A percentile compares a stretch with the other conserved stretches of the same genome.
phyloP scores from a whole-genome alignment of 352 stramenopile species.

The Phytophthora cryptogea region DNA sequence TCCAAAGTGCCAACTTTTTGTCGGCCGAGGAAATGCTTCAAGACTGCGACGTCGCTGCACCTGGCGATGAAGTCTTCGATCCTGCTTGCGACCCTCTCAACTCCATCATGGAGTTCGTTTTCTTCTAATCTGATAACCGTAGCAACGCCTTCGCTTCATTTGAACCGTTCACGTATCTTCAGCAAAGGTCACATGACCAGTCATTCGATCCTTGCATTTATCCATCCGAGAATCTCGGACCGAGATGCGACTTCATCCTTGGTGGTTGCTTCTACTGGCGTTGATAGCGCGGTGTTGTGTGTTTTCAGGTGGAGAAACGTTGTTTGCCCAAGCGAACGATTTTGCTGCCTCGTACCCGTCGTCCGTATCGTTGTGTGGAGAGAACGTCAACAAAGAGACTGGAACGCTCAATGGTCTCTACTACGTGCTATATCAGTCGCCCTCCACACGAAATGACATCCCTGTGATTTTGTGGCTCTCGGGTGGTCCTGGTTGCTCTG shows the following conservation, averaged over 20 bases:
- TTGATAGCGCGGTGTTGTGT: slow-evolving; percentile 9
- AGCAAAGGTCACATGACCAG: slow-evolving; percentile 16
- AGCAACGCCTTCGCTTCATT: not conserved
- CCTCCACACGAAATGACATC: slow-evolving; percentile 14
- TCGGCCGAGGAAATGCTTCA: not conserved
- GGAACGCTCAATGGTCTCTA: slow-evolving; percentile 69
- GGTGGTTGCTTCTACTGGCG: slow-evolving; percentile 15
- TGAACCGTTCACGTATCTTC: slow-evolving; percentile 1
- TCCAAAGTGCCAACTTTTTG: not conserved
- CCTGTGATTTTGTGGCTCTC: slow-evolving; percentile 97
- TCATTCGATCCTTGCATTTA: slow-evolving; percentile 19
- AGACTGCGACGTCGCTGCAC: not conserved
- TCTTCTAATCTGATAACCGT: slow-evolving; percentile 37
- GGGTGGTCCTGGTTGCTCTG: slow-evolving; percentile 95
- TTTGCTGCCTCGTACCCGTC: slow-evolving; percentile 26
- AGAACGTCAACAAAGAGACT: slow-evolving; percentile 58
- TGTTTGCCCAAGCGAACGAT: slow-evolving; percentile 35
- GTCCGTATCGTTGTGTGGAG: slow-evolving; percentile 58
- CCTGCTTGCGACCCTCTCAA: slow-evolving; percentile 15
- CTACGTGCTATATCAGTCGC: slow-evolving; percentile 78
- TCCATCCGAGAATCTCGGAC: not conserved
- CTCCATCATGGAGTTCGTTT: slow-evolving; percentile 39
- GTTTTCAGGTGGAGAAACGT: slow-evolving; percentile 9
- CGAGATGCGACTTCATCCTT: slow-evolving; percentile 18
- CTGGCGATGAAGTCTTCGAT: slow-evolving; percentile 13